phyloP scores from a whole-genome alignment of 2,329 filamentous ascomycete genomes.

The Truncatella angustata region DNA sequence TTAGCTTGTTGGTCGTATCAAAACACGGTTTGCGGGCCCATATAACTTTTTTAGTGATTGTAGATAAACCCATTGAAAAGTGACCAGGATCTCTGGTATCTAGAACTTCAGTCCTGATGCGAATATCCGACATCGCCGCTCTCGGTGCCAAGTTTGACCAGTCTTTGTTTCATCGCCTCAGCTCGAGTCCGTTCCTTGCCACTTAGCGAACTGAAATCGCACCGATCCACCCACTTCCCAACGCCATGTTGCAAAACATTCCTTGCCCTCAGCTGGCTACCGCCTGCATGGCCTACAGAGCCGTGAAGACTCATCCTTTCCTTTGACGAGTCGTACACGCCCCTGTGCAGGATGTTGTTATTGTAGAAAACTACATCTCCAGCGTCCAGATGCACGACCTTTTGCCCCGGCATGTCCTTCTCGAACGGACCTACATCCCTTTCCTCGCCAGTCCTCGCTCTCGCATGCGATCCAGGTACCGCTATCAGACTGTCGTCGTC shows the following conservation, averaged over 20 bases:
- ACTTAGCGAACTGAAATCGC: conserved; percentile 51
- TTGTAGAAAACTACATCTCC: conserved; percentile 87
- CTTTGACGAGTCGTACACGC: conserved; percentile 56
- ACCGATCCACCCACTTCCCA: conserved; percentile 61
- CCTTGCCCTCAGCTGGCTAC: conserved; percentile 56
- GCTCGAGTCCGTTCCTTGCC: conserved; percentile 48
- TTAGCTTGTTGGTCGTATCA: too few species aligned
- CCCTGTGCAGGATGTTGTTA: conserved; percentile 81
- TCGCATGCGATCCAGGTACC: conserved; percentile 72
- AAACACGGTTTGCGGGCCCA: too few species aligned
- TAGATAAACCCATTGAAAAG: too few species aligned
- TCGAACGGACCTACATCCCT: conserved; percentile 66
- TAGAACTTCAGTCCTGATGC: conserved; percentile 51
- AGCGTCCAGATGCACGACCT: conserved; percentile 63
- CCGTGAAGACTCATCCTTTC: conserved; percentile 73
- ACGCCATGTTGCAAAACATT: conserved; percentile 77
- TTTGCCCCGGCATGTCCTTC: conserved; percentile 57
- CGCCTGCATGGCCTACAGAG: conserved; percentile 61
- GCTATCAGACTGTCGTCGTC: conserved; percentile 69
- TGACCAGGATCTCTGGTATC: too few species aligned
- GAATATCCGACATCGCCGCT: conserved; percentile 64
- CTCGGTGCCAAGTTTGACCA: conserved; percentile 61
- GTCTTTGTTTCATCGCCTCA: conserved; percentile 60
- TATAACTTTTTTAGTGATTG: too few species aligned
- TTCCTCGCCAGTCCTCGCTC: conserved; percentile 70